These are phyloP conservation scores for Thalassiosira profunda DNA, from an alignment of 108 stramenopile species.

Conservation along the genomic window DNA sequence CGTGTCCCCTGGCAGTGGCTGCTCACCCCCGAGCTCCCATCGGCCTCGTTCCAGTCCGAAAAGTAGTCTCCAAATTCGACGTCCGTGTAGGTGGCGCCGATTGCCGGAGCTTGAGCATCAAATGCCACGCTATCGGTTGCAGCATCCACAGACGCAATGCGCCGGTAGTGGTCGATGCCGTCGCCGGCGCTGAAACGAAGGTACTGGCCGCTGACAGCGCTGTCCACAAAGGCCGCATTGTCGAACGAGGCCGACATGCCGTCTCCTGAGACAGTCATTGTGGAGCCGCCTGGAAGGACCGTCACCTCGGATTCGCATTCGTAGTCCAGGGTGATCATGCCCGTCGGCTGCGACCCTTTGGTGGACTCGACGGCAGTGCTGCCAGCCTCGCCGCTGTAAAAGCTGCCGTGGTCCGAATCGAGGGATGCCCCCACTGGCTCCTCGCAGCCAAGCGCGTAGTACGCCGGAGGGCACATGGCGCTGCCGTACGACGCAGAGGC, in stretches of 20 bases:
- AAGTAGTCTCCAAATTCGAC: constrained; percentile 77
- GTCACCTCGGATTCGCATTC: constrained; percentile 64
- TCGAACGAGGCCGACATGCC: constrained; percentile 50
- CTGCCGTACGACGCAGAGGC: constrained; percentile 27
- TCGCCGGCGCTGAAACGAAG: constrained; percentile 51
- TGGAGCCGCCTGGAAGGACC: constrained; percentile 9
- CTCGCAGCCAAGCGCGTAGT: constrained; percentile 37
- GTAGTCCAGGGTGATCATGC: constrained; percentile 69
- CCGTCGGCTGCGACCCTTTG: constrained; percentile 76
- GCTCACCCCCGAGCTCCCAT: constrained; percentile 62
- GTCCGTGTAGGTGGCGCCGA: constrained; percentile 48
- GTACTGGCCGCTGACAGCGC: constrained; percentile 23
- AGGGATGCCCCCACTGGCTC: constrained; percentile 36
- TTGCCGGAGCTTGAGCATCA: constrained; percentile 23
- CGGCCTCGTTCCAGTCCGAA: constrained; percentile 60
- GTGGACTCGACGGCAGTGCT: constrained; percentile 34
- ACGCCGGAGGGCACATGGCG: constrained; percentile 26
- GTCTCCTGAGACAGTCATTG: constrained; percentile 36
- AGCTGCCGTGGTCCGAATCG: constrained; percentile 45
- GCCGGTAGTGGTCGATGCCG: constrained; percentile 45
- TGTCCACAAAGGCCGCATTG: constrained; percentile 13
- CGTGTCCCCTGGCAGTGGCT: constrained; percentile 45
- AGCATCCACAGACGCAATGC: constrained; percentile 39
- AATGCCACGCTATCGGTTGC: constrained; percentile 14
- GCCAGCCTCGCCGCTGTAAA: constrained; percentile 34